Base-by-base conservation (phyloP, 768 basidiomycete species). In the Lactarius pseudohatsudake region DNA sequence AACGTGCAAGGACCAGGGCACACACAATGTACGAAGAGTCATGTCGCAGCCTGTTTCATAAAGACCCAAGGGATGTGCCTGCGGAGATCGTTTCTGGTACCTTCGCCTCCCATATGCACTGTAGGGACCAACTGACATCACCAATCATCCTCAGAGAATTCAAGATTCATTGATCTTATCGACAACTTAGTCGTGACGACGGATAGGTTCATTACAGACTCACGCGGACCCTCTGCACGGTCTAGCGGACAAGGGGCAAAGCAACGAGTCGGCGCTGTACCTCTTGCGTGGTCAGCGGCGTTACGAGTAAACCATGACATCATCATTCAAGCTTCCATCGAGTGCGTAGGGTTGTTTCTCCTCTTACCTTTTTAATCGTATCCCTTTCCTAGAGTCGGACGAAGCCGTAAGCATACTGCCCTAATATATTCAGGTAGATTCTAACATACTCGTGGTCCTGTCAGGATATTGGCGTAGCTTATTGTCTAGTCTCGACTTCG, bases 401-500 rank as follows among this genome's bases (percentile, higher is more conserved):
- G 50, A 53, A 53, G 13, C 26, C 50, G 50, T 53, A 26, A 28
- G 50, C 41, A 26, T 15, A 26, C 26, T 26, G 15, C 26, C 4
- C 26, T 7, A 6, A 7, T 13, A 6, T 0, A 53, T 15, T 26
- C 22, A 6, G 50, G 50, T 28, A 28, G 50, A 26, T 15, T 26
- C 50, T 53, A 28, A 53, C 22, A 26, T 53, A 28, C 3, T 2
- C 13, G 26, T 53, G 4, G 5, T 4, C 26, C 11, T 26, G 50
- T 53, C 50, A 64, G 64, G 59, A 45, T 65, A 65, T 40, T 65
- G 64, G 64, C 20, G 55, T 18, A 18, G 20, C 20, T 43, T 65
- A 20, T 26, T 34, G 59, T 47, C 54, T 28, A 65, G 54, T 32
- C 26, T 28, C 16, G 26, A 57, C 18, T 57, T 57, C 22, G 15